phyloP scores from a whole-genome alignment of 148 eudicot species.

The Camellia lanceoleosa region DNA sequence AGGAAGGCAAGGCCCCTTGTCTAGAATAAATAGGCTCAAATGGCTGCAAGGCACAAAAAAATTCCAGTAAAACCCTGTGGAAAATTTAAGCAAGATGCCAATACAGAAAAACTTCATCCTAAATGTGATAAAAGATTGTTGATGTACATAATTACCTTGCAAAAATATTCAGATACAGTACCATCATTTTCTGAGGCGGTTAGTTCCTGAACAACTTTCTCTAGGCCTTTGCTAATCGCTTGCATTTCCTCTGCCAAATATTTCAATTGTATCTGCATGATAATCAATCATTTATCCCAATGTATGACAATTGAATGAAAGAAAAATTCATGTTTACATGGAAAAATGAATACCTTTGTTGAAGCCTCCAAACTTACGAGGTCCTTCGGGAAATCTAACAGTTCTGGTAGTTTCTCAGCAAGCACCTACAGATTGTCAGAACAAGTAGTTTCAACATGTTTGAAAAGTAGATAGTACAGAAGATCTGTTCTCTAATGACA shows the following conservation, averaged over 20 bases:
- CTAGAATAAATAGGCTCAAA: not conserved
- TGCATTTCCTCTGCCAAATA: slow-evolving; percentile 91
- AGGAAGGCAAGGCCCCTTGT: slow-evolving; percentile 3
- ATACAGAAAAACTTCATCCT: not conserved
- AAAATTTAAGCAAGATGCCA: slow-evolving; percentile 1
- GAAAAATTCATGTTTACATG: not conserved
- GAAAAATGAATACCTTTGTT: slow-evolving; percentile 55
- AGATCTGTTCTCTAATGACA: not conserved
- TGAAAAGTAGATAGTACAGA: not conserved
- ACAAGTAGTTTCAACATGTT: not conserved
- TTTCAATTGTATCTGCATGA: slow-evolving; percentile 73
- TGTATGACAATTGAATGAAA: slow-evolving; percentile 1
- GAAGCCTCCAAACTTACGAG: slow-evolving; percentile 74
- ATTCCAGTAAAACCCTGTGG: not conserved
- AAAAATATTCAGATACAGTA: slow-evolving; percentile 54
- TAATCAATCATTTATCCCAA: slow-evolving; percentile 12
- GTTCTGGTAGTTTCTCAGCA: slow-evolving; percentile 81
- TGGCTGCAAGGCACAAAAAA: not conserved
- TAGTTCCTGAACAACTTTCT: slow-evolving; percentile 71
- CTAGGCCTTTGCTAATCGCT: slow-evolving; percentile 79
- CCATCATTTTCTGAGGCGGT: slow-evolving; percentile 74
- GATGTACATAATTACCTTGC: slow-evolving; percentile 40
- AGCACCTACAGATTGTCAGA: slow-evolving; percentile 44
- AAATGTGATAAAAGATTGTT: not conserved
- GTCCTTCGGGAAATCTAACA: slow-evolving; percentile 74